A percentile compares a stretch with the other conserved stretches of the same genome.
Conservation (phyloP, 768 basidiomycete genomes). For the Rhodotorula kratochvilovae region DNA sequence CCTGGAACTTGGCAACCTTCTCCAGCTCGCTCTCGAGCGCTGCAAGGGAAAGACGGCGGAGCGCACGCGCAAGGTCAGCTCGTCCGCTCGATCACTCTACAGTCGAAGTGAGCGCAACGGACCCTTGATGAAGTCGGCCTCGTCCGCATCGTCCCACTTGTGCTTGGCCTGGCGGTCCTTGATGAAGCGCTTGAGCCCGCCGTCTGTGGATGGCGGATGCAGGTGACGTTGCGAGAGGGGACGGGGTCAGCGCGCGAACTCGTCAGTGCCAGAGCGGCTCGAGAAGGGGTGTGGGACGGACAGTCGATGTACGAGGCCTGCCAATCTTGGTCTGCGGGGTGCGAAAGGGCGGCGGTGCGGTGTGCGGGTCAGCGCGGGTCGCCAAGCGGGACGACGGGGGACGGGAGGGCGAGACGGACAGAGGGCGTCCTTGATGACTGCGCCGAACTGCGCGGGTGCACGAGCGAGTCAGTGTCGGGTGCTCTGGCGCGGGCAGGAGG, state of each 20-base stretch:
- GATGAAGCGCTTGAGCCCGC: slow-evolving; percentile 78
- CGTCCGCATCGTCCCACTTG: slow-evolving; percentile 71
- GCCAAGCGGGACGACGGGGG: not conserved
- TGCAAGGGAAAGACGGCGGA: slow-evolving; percentile 43
- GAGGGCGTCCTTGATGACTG: slow-evolving; percentile 38
- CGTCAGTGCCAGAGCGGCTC: not conserved
- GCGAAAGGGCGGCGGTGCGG: not conserved
- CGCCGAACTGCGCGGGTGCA: slow-evolving; percentile 16
- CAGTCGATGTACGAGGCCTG: slow-evolving; percentile 38
- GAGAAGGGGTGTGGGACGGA: not conserved
- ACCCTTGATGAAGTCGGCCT: slow-evolving; percentile 65
- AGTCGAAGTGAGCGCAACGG: too few relatives aligned
- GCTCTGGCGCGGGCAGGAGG: too few relatives aligned
- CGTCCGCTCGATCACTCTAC: not conserved
- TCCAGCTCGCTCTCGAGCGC: slow-evolving; percentile 75
- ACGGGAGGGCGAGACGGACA: slow-evolving; percentile 6
- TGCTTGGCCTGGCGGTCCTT: slow-evolving; percentile 56
- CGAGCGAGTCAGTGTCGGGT: too few relatives aligned
- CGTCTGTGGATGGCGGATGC: slow-evolving; percentile 49
- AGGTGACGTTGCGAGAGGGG: too few relatives aligned
- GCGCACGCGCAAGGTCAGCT: not conserved
- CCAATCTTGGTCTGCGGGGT: slow-evolving; percentile 33
- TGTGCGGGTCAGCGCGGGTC: not conserved
- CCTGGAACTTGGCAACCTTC: slow-evolving; percentile 92
- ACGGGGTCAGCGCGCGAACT: not conserved